Evolutionary conservation across 345 rosid species (phyloP).

Genomic region (Adansonia digitata): DNA sequence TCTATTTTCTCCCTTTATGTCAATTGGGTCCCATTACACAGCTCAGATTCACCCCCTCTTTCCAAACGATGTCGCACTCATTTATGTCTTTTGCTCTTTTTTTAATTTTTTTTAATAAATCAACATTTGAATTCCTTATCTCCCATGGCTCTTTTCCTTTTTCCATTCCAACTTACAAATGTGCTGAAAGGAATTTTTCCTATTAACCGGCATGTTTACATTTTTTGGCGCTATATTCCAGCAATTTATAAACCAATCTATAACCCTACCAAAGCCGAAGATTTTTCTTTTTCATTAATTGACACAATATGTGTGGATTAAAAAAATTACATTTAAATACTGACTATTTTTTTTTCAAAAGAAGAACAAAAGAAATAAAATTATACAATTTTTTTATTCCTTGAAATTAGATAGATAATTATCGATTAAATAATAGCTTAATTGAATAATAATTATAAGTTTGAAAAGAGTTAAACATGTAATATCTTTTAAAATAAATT

Average conservation of each 20-base stretch:
- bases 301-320: no score
- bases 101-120: no score
- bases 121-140: neutral
- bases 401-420: neutral
- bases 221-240: neutral
- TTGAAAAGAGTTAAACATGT: no score
- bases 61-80: slow-evolving; percentile 29
- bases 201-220: neutral
- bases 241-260: neutral
- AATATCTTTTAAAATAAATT: no score
- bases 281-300: neutral
- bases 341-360: neutral
- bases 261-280: neutral
- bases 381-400: no score
- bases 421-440: no score
- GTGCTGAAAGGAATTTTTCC: neutral
- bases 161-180: neutral
- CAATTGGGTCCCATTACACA: slow-evolving; percentile 23
- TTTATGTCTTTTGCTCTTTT: slow-evolving; percentile 5
- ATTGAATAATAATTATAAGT: no score
- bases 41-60: slow-evolving; percentile 38
- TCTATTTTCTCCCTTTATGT: slow-evolving; percentile 17
- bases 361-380: neutral
- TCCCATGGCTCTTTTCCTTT: neutral
- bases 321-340: no score